Evolutionary conservation across 768 basidiomycete species (phyloP).

Genomic region (Psilocybe sp.): DNA sequence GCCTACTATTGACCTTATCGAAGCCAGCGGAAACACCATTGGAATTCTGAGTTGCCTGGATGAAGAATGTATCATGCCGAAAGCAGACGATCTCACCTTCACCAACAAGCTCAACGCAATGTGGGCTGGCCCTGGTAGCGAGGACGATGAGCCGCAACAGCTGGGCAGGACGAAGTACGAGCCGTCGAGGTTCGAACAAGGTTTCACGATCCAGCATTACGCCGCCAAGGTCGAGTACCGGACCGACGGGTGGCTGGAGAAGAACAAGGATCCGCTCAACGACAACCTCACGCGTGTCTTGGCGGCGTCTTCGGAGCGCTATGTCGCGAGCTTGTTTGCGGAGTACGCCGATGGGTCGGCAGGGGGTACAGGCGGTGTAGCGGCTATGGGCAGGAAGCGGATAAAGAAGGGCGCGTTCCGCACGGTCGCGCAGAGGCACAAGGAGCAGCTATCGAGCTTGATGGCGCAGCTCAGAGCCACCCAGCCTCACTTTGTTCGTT

Average conservation of each 20-base stretch:
- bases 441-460: slow-evolving; percentile 88
- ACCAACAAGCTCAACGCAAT: slow-evolving; percentile 85
- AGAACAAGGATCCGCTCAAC: slow-evolving; percentile 98
- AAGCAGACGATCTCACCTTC: slow-evolving; percentile 92
- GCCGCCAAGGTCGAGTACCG: slow-evolving; percentile 96
- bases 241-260: slow-evolving; percentile 96
- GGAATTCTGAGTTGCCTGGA: slow-evolving; percentile 93
- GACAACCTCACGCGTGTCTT: slow-evolving; percentile 92
- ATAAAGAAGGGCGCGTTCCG: slow-evolving; percentile 97
- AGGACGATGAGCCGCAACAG: slow-evolving; percentile 53
- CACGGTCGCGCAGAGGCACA: slow-evolving; percentile 93
- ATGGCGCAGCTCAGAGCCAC: slow-evolving; percentile 91
- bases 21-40: slow-evolving; percentile 74
- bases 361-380: slow-evolving; percentile 30
- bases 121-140: slow-evolving; percentile 58
- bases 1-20: slow-evolving; percentile 98
- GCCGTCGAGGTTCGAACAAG: slow-evolving; percentile 85
- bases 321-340: slow-evolving; percentile 79
- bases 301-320: slow-evolving; percentile 76
- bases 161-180: slow-evolving; percentile 83
- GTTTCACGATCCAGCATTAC: slow-evolving; percentile 94
- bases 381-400: slow-evolving; percentile 62
- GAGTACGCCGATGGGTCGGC: slow-evolving; percentile 62
- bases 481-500: slow-evolving; percentile 97
- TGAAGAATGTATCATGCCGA: slow-evolving; percentile 99